Percentiles rank a stretch among this genome's conserved stretches.
These are phyloP conservation scores for Thielaviopsis punctulata DNA, from an alignment of 2,329 filamentous ascomycete species.

Conservation along the genomic window DNA sequence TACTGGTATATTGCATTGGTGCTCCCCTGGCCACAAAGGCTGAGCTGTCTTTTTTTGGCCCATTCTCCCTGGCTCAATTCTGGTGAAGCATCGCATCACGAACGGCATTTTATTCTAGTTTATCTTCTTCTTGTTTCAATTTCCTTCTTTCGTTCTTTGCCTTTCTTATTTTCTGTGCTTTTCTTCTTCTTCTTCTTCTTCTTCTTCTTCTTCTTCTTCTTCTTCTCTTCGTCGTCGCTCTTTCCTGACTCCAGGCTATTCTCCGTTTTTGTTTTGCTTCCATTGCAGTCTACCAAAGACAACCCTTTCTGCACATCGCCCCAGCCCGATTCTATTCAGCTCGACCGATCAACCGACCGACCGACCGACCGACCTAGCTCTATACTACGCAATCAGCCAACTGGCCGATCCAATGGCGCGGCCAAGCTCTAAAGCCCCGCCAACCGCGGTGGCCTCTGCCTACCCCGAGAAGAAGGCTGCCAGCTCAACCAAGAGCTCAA, in stretches of 20 bases:
- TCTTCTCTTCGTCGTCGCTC: background rate
- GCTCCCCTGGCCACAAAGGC: conserved; percentile 5
- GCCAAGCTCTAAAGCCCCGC: conserved; percentile 3
- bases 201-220: background rate
- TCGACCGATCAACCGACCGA: no score
- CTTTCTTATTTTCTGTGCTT: background rate
- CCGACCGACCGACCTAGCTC: background rate
- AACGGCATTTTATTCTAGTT: background rate
- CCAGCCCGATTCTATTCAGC: background rate
- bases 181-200: background rate
- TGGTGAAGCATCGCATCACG: background rate
- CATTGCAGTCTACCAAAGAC: no score
- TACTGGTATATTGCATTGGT: background rate
- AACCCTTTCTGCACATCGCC: background rate
- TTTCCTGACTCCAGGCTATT: background rate
- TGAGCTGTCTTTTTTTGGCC: conserved; percentile 8
- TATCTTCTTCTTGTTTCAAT: background rate
- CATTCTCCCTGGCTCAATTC: background rate
- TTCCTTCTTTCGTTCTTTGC: background rate
- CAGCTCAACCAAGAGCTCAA: background rate
- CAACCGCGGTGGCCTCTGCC: background rate
- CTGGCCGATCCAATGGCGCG: conserved; percentile 1
- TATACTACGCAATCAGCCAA: background rate
- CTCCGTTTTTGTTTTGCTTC: background rate
- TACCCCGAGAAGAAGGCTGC: background rate